A percentile compares a stretch with the other conserved stretches of the same genome.
Conservation (phyloP, 257 asterid genomes). For the Osmanthus fragrans region DNA sequence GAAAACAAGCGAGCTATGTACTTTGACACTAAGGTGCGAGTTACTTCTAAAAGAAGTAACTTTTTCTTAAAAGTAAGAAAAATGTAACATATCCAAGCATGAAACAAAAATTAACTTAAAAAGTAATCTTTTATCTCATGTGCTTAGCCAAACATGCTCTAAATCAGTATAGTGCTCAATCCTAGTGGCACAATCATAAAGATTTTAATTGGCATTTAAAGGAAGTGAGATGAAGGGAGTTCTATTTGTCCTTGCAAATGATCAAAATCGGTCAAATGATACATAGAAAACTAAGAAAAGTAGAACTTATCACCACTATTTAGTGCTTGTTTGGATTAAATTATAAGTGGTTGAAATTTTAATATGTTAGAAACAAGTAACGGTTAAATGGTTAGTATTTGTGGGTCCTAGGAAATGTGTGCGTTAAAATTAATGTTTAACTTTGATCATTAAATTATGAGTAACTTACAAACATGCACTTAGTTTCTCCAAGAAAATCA, state of each 20-base stretch:
- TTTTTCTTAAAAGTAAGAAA: background rate
- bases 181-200: background rate
- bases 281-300: background rate
- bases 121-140: background rate
- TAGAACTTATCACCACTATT: background rate
- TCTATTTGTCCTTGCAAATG: background rate
- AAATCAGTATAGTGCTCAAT: background rate
- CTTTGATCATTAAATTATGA: too few species aligned
- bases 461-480: too few species aligned
- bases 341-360: too few species aligned
- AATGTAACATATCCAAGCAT: background rate
- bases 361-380: too few species aligned
- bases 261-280: background rate
- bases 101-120: background rate
- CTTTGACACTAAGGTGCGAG: background rate
- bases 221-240: background rate
- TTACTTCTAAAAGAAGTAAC: background rate
- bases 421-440: too few species aligned
- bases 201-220: background rate
- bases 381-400: too few species aligned
- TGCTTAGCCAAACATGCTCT: background rate
- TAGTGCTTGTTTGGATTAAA: background rate
- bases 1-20: background rate
- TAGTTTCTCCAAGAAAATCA: background rate
- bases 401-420: too few species aligned